Base-by-base conservation (phyloP, 352 stramenopile genomes). In the Pythium insidiosum region DNA sequence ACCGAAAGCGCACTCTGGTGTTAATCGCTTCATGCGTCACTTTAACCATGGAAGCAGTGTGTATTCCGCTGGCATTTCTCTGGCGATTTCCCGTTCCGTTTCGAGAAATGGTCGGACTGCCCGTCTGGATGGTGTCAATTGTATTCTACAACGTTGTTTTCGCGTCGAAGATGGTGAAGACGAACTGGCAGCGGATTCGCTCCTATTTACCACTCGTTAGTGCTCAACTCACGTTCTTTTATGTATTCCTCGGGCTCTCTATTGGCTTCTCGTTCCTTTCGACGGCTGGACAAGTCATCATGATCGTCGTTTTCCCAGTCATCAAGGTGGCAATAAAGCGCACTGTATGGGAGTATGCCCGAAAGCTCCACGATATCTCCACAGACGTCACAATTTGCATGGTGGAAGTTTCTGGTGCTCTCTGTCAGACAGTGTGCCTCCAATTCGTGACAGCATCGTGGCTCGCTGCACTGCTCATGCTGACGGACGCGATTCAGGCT, bases 391-490 rank as follows among this genome's bases (percentile, higher is more conserved):
- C 51, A 1, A 47, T 60, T 21, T 60, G 43, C 12, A 40, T 54
- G 38, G 20, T 60, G 2, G 51, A 60, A n/a, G 43, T 60, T 26
- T 45, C 38, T 2, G 39, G 51, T 3, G 51, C 44, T 2, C 45
- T 60, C n/a, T 54, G 50, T 44, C 51, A 60, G 40, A 60, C 44
- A 12, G 38, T 54, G 21, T 60, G 51, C 28, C 41, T 54, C n/a
- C 43, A 50, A 23, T 35, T 22, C 18, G 28, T 34, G 28, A 34
- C 28, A 34, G 28, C 28, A 34, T 34, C 9, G 28, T 34, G 9
- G 28, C 28, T 34, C 1, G 38, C 22, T 1, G 4, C 42, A 11
- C 29, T 54, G 23, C 28, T 54, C n/a, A 56, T 56, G 39, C n/a
- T n/a, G 13, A 39, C 45, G 40, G 48, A 56, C 34, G 33, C 49